Evolutionary conservation across 352 stramenopile genomes (phyloP).

Genomic region (Sclerospora graminicola): DNA sequence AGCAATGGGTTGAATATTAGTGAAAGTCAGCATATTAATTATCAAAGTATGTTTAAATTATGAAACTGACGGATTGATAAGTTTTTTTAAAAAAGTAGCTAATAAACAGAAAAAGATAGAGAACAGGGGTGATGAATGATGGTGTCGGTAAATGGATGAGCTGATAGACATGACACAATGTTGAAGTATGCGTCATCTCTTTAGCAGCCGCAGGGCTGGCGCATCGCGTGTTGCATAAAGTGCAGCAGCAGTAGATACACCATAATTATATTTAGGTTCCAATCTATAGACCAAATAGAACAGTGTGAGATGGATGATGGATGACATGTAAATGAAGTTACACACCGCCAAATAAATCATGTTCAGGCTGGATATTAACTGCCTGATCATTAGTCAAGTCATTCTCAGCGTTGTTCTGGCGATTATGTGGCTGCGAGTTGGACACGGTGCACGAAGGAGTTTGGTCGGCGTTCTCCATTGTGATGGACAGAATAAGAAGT

Average conservation of each 20-base stretch:
- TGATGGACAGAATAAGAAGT: slow-evolving; percentile 5
- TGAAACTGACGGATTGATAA: no score
- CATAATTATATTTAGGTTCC: slow-evolving; percentile 81
- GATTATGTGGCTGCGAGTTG: slow-evolving; percentile 19
- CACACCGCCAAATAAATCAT: slow-evolving; percentile 82
- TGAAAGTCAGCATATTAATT: no score
- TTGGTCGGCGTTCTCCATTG: slow-evolving; percentile 26
- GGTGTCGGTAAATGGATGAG: no score
- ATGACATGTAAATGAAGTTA: slow-evolving; percentile 1
- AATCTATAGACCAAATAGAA: slow-evolving; percentile 25
- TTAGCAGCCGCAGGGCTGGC: slow-evolving; percentile 73
- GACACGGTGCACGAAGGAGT: slow-evolving; percentile 30
- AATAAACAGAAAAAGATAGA: slow-evolving; percentile 12
- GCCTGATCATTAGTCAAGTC: slow-evolving; percentile 9
- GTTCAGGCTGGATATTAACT: slow-evolving; percentile 21
- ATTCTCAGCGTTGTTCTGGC: slow-evolving; percentile 3
- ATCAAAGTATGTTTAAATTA: no score
- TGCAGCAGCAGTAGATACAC: slow-evolving; percentile 78
- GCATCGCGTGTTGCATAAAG: slow-evolving; percentile 85
- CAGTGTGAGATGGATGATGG: neutral
- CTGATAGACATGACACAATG: neutral
- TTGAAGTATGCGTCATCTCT: neutral
- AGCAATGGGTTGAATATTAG: no score
- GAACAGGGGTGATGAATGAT: no score
- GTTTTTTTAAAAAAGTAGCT: no score